Evolutionary conservation across 164 flowering plant species (phyloP), one percentile per base, ranked within the genome.

Genomic region (Magnolia kwangsiensis): DNA sequence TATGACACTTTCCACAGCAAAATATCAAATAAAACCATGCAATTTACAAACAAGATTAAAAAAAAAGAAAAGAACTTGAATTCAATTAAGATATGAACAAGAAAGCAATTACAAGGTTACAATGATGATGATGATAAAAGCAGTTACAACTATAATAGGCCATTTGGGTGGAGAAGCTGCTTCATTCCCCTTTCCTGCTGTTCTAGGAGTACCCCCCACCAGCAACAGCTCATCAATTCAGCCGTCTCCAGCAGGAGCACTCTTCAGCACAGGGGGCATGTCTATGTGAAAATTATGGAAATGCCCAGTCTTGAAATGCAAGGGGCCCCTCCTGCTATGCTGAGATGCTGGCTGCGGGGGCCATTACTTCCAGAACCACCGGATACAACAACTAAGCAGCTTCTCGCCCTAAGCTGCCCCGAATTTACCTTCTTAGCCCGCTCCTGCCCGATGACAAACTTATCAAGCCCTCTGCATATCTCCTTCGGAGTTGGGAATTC

Each of bases 361-460:
- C 18, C 16, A 55, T 55, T 70, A 10, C 23, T 11, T 18, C 55
- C 20, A 7, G 37, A 70, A 45, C 72, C 31, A 70, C 16, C 4
- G 51, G 37, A 70, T 29, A 49, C 55, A 49, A 10, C 51, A 70
- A 70, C 21, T 6, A 16, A 16, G 37, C 58, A 37, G 37, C 2
- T 4, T 18, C 21, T 49, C 55, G 7, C 45, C 45, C 45, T 37
- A 37, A 37, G 45, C 7, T 10, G 10, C 50, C 45, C 7, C 72
- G 7, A 74, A 18, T n/a, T 67, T 70, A 95, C 99, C 97, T 95
- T 95, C 82, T 95, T 95, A 11, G 99, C 98, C 58, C 86, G 86
- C 77, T 90, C 91, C 80, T 95, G 99, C 10, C 99, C 99, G 82
- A 95, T 89, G 1, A 95, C 99, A 86, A 90, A 93, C 87, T 91